Base-by-base conservation (phyloP, 768 basidiomycete species). In the Clavaria fumosa region DNA sequence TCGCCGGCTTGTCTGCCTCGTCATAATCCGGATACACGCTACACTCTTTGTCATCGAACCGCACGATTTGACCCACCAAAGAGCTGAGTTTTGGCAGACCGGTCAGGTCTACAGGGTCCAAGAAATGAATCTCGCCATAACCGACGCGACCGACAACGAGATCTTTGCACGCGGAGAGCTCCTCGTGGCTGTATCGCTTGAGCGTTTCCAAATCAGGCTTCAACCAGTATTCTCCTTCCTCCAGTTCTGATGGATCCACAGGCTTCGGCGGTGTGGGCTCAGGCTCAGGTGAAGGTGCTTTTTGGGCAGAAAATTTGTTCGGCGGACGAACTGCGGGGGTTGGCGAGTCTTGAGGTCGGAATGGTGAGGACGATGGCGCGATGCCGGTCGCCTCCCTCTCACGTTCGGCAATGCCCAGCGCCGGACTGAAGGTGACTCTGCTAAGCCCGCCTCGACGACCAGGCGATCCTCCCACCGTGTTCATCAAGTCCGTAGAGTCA, bases 151-250 rank as follows among this genome's bases (percentile, higher is more conserved):
- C 89, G 31, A 95, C 88, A 15, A 79, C 66, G 47, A 99, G 74
- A 45, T 75, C 75, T 40, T 70, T 60, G 50, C 90, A 77, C 12
- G 75, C 59, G 5, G 72, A 71, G 18, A 97, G 62, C 39, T 86
- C 74, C 45, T 78, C 72, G 50, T 79, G 75, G 14, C 82, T 72
- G 18, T 70, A 62, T 40, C 73, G 70, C 50, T 76, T 74, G 44
- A 97, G 71, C 22, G 68, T 69, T 23, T 69, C 60, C 41, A 96
- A 58, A 38, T 77, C 71, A 9, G 95, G 95, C 45, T 77, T 77
- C 40, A 81, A 74, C 70, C 76, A 96, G 60, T 97, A 99, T 43
- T 95, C 86, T 28, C 91, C 95, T 43, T 89, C 75, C 43, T 76
- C 70, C 11, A 73, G 66, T 20, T 40, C 39, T 4, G 23, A 23